phyloP scores from a whole-genome alignment of 1,284 basidiomycete species.

The Gastroboletus turbinatus region DNA sequence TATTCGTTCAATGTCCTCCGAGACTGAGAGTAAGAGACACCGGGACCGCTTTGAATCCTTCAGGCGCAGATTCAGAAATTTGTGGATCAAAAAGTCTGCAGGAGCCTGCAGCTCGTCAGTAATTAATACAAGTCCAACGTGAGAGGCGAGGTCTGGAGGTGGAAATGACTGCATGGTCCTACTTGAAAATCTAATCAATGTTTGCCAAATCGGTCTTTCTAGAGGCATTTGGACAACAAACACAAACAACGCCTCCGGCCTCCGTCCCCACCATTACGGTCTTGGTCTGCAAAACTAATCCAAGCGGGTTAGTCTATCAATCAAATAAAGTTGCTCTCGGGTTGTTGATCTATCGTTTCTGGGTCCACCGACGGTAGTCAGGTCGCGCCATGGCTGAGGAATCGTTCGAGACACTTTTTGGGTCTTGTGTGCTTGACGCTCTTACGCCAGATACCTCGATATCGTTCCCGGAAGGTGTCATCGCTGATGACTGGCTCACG shows the following conservation, averaged over 20 bases:
- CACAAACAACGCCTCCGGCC: slow-evolving; percentile 12
- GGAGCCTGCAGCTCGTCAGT: slow-evolving; percentile 68
- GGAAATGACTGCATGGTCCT: slow-evolving; percentile 33
- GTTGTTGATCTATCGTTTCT: not conserved
- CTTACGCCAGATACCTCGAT: slow-evolving; percentile 65
- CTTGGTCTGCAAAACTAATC: not conserved
- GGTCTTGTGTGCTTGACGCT: slow-evolving; percentile 59
- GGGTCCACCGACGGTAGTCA: not conserved
- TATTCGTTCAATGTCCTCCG: slow-evolving; percentile 57
- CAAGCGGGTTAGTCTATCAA: not conserved
- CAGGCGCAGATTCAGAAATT: slow-evolving; percentile 47
- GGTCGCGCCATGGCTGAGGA: slow-evolving; percentile 23
- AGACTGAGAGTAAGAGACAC: slow-evolving; percentile 55
- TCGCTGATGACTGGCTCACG: slow-evolving; percentile 57
- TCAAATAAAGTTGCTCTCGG: not conserved
- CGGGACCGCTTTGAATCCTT: slow-evolving; percentile 43
- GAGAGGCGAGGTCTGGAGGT: slow-evolving; percentile 24
- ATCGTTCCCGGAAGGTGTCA: slow-evolving; percentile 51
- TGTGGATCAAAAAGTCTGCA: slow-evolving; percentile 65
- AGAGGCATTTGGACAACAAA: slow-evolving; percentile 20
- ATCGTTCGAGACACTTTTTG: slow-evolving; percentile 64
- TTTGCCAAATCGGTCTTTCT: slow-evolving; percentile 15
- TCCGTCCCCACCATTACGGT: not conserved
- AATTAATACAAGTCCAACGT: slow-evolving; percentile 47
- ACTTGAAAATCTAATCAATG: slow-evolving; percentile 4